These are phyloP conservation scores for Xylaria hypoxylon DNA, from an alignment of 2,329 filamentous ascomycete genomes.

Conservation along the genomic window DNA sequence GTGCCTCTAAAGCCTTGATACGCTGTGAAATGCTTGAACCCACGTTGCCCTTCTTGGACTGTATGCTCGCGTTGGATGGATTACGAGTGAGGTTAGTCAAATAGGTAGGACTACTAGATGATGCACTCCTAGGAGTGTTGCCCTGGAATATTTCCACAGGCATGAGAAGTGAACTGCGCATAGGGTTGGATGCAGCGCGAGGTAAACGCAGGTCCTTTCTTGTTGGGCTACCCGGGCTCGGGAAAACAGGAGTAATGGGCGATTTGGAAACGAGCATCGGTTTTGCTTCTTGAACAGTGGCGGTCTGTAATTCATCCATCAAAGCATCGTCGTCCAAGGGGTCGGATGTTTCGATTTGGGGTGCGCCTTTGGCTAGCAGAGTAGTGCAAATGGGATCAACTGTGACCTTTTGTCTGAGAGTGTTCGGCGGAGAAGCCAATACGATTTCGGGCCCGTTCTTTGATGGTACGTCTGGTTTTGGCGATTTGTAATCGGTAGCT, in stretches of 20 bases:
- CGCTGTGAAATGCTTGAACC: constrained; percentile 93
- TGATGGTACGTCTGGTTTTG: constrained; percentile 36
- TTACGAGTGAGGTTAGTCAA: constrained; percentile 67
- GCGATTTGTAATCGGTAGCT: constrained; percentile 21
- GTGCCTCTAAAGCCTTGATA: constrained; percentile 91
- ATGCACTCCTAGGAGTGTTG: constrained; percentile 64
- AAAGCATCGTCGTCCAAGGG: constrained; percentile 75
- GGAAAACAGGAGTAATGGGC: constrained; percentile 76
- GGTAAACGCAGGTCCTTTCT: constrained; percentile 51
- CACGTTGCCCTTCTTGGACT: constrained; percentile 81
- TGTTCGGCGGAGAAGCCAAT: constrained; percentile 47
- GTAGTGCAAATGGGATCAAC: constrained; percentile 69
- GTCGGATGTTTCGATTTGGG: constrained; percentile 57
- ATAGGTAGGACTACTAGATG: constrained; percentile 66
- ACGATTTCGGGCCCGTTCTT: constrained; percentile 34
- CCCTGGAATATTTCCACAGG: constrained; percentile 61
- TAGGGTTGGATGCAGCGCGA: constrained; percentile 64
- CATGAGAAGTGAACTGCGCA: constrained; percentile 58
- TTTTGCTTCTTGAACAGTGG: constrained; percentile 85
- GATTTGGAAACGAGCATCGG: constrained; percentile 83
- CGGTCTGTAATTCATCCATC: constrained; percentile 86
- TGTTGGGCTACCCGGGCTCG: constrained; percentile 50
- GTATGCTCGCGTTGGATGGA: constrained; percentile 61
- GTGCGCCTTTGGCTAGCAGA: constrained; percentile 52
- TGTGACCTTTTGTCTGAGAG: constrained; percentile 52